These are phyloP conservation scores for Colletotrichum lentis DNA, from an alignment of 2,329 filamentous ascomycete species.

Conservation along the genomic window DNA sequence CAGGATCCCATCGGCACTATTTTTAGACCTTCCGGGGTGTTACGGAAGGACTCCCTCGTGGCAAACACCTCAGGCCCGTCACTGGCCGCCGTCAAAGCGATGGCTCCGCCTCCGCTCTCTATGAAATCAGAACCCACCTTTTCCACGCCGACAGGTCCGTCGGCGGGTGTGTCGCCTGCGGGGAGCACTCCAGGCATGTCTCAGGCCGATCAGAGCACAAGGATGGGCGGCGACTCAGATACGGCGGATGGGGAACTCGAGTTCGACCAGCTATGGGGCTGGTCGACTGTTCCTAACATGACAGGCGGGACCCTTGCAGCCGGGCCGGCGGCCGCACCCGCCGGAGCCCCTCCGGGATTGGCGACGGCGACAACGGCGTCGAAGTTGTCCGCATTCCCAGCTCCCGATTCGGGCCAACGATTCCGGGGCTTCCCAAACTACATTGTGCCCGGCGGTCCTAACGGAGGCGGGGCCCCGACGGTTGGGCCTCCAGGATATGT, in stretches of 20 bases:
- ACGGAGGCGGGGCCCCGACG: constrained; percentile 2
- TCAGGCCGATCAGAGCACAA: constrained; percentile 29
- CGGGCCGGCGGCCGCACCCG: background rate
- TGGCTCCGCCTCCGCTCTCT: constrained; percentile 32
- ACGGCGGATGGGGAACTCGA: constrained; percentile 49
- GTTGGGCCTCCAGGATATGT: constrained; percentile 5
- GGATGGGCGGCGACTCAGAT: constrained; percentile 34
- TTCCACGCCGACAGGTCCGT: constrained; percentile 21
- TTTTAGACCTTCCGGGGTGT: constrained; percentile 38
- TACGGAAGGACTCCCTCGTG: constrained; percentile 36
- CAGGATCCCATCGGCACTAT: constrained; percentile 45
- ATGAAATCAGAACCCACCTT: constrained; percentile 34
- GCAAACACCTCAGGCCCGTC: background rate
- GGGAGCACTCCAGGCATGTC: constrained; percentile 37
- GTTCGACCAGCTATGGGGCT: constrained; percentile 50
- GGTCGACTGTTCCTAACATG: constrained; percentile 22
- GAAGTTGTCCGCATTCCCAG: constrained; percentile 16
- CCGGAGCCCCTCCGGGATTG: background rate
- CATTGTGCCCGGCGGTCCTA: constrained; percentile 19
- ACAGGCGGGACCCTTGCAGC: background rate
- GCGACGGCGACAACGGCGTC: background rate
- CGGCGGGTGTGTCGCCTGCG: constrained; percentile 33
- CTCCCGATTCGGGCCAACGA: constrained; percentile 6
- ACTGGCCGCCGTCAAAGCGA: constrained; percentile 5
- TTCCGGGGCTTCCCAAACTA: constrained; percentile 21